Evolutionary conservation across 1,139 yeast species (phyloP).

Genomic region (Debaryomyces sp.): DNA sequence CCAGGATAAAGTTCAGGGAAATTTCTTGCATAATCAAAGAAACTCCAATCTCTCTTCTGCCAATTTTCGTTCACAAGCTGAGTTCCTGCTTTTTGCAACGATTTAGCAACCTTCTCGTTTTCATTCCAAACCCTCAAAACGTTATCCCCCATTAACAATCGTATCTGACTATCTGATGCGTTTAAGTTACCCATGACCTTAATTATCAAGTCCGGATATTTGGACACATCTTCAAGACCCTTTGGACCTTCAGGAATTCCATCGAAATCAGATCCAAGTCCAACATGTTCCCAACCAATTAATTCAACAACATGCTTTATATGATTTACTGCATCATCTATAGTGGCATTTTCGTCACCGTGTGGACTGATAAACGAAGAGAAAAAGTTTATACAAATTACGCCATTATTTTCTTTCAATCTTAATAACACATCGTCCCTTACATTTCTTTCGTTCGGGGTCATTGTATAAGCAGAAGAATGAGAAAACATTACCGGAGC

Average conservation of each 20-base stretch:
- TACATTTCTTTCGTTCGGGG: slow-evolving; percentile 11
- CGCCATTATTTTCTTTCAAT: slow-evolving; percentile 49
- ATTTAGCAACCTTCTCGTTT: slow-evolving; percentile 38
- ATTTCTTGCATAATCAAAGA: slow-evolving; percentile 29
- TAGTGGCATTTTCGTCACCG: slow-evolving; percentile 23
- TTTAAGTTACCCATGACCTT: slow-evolving; percentile 37
- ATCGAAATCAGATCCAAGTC: slow-evolving; percentile 57
- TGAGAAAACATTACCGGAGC: slow-evolving; percentile 57
- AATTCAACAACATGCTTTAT: slow-evolving; percentile 42
- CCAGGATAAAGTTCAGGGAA: slow-evolving; percentile 46
- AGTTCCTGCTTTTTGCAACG: slow-evolving; percentile 15
- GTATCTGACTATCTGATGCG: slow-evolving; percentile 46
- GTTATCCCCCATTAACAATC: slow-evolving; percentile 50
- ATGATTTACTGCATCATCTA: slow-evolving; percentile 54
- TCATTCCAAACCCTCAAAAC: slow-evolving; percentile 45
- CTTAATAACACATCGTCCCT: slow-evolving; percentile 19
- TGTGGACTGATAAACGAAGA: slow-evolving; percentile 41
- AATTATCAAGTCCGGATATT: slow-evolving; percentile 51
- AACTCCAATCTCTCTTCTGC: slow-evolving; percentile 45
- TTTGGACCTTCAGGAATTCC: slow-evolving; percentile 51
- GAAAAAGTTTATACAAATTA: slow-evolving; percentile 50
- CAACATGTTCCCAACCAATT: slow-evolving; percentile 59
- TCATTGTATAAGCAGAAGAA: slow-evolving; percentile 44
- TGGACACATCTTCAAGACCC: slow-evolving; percentile 56
- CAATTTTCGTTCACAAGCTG: slow-evolving; percentile 43